Base-by-base conservation (phyloP, 1,139 yeast genomes). In the Geotrichum reessii region DNA sequence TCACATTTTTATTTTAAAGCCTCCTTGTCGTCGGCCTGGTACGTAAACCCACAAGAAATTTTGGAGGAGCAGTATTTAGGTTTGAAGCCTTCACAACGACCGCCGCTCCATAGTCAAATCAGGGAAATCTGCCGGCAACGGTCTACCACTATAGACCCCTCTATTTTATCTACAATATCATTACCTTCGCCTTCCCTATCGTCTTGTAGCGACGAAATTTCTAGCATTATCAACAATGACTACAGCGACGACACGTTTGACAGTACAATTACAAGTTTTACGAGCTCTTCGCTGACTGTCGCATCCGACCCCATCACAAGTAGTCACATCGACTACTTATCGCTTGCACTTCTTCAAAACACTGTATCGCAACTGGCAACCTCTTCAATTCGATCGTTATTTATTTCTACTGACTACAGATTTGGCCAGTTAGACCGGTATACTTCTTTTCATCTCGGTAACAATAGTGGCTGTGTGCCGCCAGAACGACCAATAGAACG, bases 321-420 rank as follows among this genome's bases (percentile, higher is more conserved):
- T 3, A 42, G 47, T 12, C n/a, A 40, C 31, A 51, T 51, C 40
- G 54, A 51, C 37, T 25, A 51, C 12, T 47, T 51, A 19, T 51
- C 54, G n/a, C 48, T 51, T 19, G 54, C 54, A 14, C 54, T 51
- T 5, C 7, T 42, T 7, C 54, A 51, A 42, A 51, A 51, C 27
- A 17, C 44, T 9, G 54, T 51, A 8, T 51, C 54, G 11, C 48
- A n/a, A 4, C 54, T 51, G 4, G 54, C 54, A 3, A 51, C 44
- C n/a, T 27, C 54, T 8, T 51, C 54, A 4, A 51, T 51, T 9
- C 40, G 25, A 11, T 51, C 54, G 7, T 31, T 51, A 17, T 42
- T 51, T 14, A 51, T 51, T 19, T 51, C 54, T 14, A 51, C 54
- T 12, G 54, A 51, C n/a, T 51, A 51, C 40, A 22, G 47, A 47